Evolutionary conservation across 2,329 filamentous ascomycete genomes (phyloP), one percentile per base, ranked within the genome.

Genomic region (Pseudogymnoascus sp.): DNA sequence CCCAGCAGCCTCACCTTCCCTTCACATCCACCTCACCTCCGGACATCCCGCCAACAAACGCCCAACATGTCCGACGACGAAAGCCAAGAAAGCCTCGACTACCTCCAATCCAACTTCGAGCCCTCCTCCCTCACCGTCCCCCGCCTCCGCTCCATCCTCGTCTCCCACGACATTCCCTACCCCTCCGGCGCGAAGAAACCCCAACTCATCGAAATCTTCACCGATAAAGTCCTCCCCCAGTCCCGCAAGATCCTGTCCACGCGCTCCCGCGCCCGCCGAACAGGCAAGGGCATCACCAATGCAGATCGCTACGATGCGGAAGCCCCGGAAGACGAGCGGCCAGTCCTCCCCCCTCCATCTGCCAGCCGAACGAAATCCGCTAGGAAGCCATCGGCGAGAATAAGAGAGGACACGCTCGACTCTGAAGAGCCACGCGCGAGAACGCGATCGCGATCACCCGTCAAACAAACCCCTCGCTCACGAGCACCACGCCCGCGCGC

Each of bases 121-220:
- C 87, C 95, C 18, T 82, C 83, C 72, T 85, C 83, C 67, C 84
- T 97, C 66, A 97, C 92, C 1, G 87, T 97, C 59, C 92, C 95
- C 28, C 89, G 89, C 52, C 81, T 99, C 69, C 90, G 95, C 70
- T 93, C 90, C 59, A 96, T 97, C 67, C 85, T 99, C 63, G 90
- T 97, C 71, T 89, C 87, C 67, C 91, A 99, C 78, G 89, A 92
- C 73, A 80, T 97, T 71, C 78, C 86, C 38, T 97, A 96, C 73
- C 88, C 93, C 4, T 88, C 91, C 0, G 93, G 88, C 4, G 92
- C 95, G 11, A 99, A 97, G 79, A 99, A 99, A 79, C 79, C 86
- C 0, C 88, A 96, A 72, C 85, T 99, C 21, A 82, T 99, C 64
- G 86, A 89, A 6, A 85, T 97, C 55, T 92, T 99, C 76, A 87